Evolutionary conservation across 495 filamentous ascomycete genomes (phyloP).

Genomic region (Podospora conica): DNA sequence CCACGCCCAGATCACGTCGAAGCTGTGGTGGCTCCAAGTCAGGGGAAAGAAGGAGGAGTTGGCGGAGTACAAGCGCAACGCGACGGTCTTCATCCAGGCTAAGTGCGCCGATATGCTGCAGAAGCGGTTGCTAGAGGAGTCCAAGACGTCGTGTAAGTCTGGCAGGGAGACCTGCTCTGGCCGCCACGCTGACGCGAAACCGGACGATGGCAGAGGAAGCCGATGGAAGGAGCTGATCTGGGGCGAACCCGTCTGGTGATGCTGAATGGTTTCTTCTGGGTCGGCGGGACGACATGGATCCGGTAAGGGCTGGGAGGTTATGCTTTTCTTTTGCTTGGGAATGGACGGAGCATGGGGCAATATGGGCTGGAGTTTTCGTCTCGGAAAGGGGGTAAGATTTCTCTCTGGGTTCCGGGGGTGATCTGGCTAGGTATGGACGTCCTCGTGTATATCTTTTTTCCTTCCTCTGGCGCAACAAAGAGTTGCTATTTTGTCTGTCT

Average conservation of each 20-base stretch:
- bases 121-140: constrained; percentile 2
- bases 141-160: neutral
- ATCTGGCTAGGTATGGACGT: neutral
- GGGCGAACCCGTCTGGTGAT: constrained; percentile 7
- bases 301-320: neutral
- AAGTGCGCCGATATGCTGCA: constrained; percentile 20
- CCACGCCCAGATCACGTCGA: constrained; percentile 39
- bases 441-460: neutral
- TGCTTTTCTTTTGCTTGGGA: neutral
- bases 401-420: neutral
- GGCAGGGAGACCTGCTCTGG: neutral
- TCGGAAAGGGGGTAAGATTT: neutral
- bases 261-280: constrained; percentile 1
- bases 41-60: constrained; percentile 38
- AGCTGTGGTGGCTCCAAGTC: constrained; percentile 43
- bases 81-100: constrained; percentile 28
- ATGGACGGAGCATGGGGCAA: neutral
- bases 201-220: neutral
- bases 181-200: neutral
- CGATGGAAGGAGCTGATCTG: constrained; percentile 21
- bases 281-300: neutral
- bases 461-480: neutral
- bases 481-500: neutral
- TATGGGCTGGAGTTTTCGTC: constrained; percentile 7
- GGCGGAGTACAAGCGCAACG: constrained; percentile 36